Base-by-base conservation (phyloP, 164 flowering plant genomes). In the Tinospora cordifolia region DNA sequence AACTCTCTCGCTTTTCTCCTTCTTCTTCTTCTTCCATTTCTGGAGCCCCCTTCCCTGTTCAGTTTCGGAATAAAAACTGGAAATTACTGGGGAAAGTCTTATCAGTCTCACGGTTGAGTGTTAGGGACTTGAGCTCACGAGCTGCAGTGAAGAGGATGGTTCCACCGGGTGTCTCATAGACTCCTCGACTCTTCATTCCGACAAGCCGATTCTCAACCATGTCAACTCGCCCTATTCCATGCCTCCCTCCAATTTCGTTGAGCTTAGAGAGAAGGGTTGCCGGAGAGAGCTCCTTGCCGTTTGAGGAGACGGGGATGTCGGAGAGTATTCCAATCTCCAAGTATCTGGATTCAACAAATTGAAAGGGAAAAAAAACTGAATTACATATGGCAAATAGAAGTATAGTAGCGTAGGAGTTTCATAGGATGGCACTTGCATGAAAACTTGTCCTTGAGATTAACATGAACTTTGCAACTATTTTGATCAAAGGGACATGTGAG, bases 161-260 rank as follows among this genome's bases (percentile, higher is more conserved):
- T 2, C 97, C 98, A 13, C 98, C 98, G 0, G 97, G 98, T 62
- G 98, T 93, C 77, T 93, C 98, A 71, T 93, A 93, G 10, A 93
- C 95, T 15, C 98, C 97, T 22, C 98, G 96, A 75, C 96, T 91
- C 75, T 93, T 93, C 97, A 93, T 93, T 10, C 98, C 98, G 39
- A 93, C 98, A 22, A 93, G 86, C 24, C 98, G 82, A 71, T 93
- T 90, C 71, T 93, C 98, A 40, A 91, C 98, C 89, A 93, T 84
- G 81, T 91, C 98, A 3, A 88, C 64, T 2, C 98, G 90, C 27
- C 98, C 98, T 49, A 91, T 82, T 25, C 97, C 97, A 71, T 93
- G 97, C 63, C 72, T 85, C 39, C 97, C 96, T 25, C 97, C 98
- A 49, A 91, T 86, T 63, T 85, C 86, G 67, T 93, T 93, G 36